A percentile compares a stretch with the other conserved stretches of the same genome.
phyloP scores from a whole-genome alignment of 768 basidiomycete genomes.

The Tricholoma furcatifolium region DNA sequence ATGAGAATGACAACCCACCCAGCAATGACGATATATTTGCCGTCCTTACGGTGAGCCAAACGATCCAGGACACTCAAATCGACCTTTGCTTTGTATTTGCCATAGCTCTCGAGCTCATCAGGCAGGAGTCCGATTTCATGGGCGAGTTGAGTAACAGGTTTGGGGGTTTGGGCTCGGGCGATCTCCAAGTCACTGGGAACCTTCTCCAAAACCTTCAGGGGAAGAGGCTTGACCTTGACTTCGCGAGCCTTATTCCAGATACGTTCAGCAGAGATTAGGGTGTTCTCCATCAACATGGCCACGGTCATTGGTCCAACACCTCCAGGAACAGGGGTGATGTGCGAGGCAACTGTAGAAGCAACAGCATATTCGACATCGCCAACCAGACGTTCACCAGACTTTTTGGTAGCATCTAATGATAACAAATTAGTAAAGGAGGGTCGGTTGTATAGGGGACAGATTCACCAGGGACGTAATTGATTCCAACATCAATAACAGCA shows the following conservation, averaged over 20 bases:
- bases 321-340: conserved; percentile 97
- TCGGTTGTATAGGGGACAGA: conserved; percentile 10
- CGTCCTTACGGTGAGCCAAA: conserved; percentile 80
- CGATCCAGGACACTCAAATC: conserved; percentile 87
- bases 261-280: conserved; percentile 78
- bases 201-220: conserved; percentile 74
- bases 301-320: conserved; percentile 99
- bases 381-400: conserved; percentile 92
- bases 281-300: conserved; percentile 96
- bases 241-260: conserved; percentile 68
- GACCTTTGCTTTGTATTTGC: conserved; percentile 96
- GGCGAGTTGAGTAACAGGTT: conserved; percentile 81
- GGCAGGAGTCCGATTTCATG: conserved; percentile 83
- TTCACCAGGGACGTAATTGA: conserved; percentile 89
- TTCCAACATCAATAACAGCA: conserved; percentile 96
- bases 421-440: conserved; percentile 1
- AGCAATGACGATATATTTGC: conserved; percentile 95
- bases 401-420: conserved; percentile 76
- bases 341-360: conserved; percentile 75
- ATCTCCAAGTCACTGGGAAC: conserved; percentile 98
- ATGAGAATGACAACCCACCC: conserved; percentile 46
- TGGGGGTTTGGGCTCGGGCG: conserved; percentile 91
- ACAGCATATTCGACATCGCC: conserved; percentile 90
- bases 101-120: conserved; percentile 91
- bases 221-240: conserved; percentile 74